Evolutionary conservation across 2,329 filamentous ascomycete species (phyloP).

Genomic region (Sporothrix pseudoabietina): DNA sequence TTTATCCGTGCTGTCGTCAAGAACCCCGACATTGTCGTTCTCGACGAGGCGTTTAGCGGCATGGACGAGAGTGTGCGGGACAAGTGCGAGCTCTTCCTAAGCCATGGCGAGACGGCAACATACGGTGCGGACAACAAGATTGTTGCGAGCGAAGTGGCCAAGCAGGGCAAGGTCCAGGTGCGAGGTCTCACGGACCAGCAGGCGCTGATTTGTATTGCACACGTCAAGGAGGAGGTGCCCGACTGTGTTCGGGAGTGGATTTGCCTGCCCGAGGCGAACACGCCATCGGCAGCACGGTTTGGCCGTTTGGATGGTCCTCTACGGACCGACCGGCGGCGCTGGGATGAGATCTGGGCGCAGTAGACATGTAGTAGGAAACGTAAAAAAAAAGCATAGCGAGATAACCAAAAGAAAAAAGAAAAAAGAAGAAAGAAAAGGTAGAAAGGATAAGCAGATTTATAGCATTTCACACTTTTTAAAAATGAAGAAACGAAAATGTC

Average conservation of each 20-base stretch:
- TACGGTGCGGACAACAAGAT: conserved; percentile 40
- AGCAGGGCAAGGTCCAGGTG: conserved; percentile 53
- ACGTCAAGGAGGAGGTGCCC: conserved; percentile 87
- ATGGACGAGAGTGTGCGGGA: conserved; percentile 82
- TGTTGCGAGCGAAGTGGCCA: conserved; percentile 52
- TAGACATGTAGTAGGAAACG: background rate
- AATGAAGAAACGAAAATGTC: background rate
- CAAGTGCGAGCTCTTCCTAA: conserved; percentile 82
- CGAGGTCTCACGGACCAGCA: conserved; percentile 68
- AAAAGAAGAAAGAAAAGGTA: background rate
- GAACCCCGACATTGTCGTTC: conserved; percentile 75
- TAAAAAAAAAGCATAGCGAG: background rate
- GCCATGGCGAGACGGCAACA: conserved; percentile 59
- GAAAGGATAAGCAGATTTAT: background rate
- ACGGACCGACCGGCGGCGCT: conserved; percentile 57
- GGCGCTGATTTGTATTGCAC: conserved; percentile 88
- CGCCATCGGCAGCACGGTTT: conserved; percentile 61
- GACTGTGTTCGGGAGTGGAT: conserved; percentile 81
- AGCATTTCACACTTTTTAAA: conserved; percentile 7
- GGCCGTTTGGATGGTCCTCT: conserved; percentile 66
- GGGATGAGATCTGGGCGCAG: conserved; percentile 66
- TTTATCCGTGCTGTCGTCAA: conserved; percentile 83
- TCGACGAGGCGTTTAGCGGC: conserved; percentile 86
- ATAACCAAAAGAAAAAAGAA: background rate
- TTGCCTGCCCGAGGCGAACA: conserved; percentile 76